A percentile compares a stretch with the other conserved stretches of the same genome.
Conservation (phyloP, 176 grass and related monocot genomes). For the Typha latifolia region DNA sequence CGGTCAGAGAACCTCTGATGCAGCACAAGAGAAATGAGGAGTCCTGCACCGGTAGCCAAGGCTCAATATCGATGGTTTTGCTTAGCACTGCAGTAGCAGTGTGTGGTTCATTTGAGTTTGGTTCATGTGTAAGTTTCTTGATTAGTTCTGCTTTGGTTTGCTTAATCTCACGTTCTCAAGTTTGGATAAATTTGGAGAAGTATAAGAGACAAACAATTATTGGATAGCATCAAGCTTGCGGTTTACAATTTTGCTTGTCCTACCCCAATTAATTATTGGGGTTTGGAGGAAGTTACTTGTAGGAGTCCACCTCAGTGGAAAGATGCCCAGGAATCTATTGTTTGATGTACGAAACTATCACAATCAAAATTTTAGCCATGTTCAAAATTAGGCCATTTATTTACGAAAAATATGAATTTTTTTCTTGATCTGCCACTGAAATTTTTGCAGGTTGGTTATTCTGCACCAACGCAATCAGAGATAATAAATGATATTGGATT, state of each 20-base stretch:
- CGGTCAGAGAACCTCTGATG: neutral
- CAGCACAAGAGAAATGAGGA: neutral
- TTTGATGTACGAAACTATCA: too few relatives aligned
- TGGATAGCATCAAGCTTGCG: too few relatives aligned
- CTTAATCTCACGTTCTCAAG: neutral
- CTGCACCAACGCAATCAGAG: slow-evolving; percentile 55
- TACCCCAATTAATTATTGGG: too few relatives aligned
- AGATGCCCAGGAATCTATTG: neutral
- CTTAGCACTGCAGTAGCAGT: slow-evolving; percentile 56
- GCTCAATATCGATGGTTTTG: slow-evolving; percentile 37
- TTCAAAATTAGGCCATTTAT: too few relatives aligned
- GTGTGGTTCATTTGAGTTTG: slow-evolving; percentile 76
- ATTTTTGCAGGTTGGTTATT: slow-evolving; percentile 47
- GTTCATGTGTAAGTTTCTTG: slow-evolving; percentile 50
- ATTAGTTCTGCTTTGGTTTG: neutral
- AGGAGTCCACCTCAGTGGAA: neutral
- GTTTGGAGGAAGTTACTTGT: neutral
- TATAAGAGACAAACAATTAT: too few relatives aligned
- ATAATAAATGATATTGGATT: slow-evolving; percentile 50
- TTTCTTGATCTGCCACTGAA: neutral
- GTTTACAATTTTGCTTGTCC: too few relatives aligned
- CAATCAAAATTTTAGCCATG: too few relatives aligned
- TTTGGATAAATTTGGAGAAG: neutral
- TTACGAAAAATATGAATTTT: neutral
- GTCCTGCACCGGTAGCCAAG: neutral